Evolutionary conservation across 2,329 filamentous ascomycete species (phyloP), one percentile per base, ranked within the genome.

Genomic region (Ilyonectria destructans): DNA sequence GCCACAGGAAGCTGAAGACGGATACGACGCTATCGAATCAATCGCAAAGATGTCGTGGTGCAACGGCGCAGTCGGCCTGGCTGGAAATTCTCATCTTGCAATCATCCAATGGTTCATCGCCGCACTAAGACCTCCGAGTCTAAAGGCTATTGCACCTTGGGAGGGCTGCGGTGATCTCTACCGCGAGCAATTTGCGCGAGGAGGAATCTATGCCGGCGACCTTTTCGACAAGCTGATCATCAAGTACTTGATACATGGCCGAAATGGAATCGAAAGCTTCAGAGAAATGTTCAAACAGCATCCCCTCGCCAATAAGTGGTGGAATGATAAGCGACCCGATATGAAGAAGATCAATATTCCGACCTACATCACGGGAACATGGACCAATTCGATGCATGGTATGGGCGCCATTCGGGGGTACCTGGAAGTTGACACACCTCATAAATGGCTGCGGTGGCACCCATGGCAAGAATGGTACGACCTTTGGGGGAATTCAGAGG

Each of bases 401-500:
- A 71, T 73, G 64, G 75, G 75, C 15, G 67, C 74, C n/a, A 72
- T 77, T 33, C 63, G 82, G 12, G 82, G 76, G 15, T 84, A 79
- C 76, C 60, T 81, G 26, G 76, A 84, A 65, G 75, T 84, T 10
- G 69, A 76, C 15, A 43, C 37, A 15, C 69, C 78, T 6, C 70
- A 84, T 10, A 86, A 85, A 71, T 85, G 84, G 84, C 76, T 85
- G n/a, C 78, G 80, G 0, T 81, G 46, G 46, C 35, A 59, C 31
- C 46, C 46, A 0, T 54, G 37, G 8, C 62, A 65, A 40, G 62
- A 65, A 26, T 65, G 62, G 62, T 65, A 54, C n/a, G 62, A 65
- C n/a, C 56, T 59, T 9, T 65, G 56, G 55, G 54, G 37, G 6
- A 31, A 26, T 15, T 26, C 26, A 31, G 37, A 65, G 26, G 46